Conservation (phyloP, 2,329 filamentous ascomycete species). For the Geosmithia morbida region DNA sequence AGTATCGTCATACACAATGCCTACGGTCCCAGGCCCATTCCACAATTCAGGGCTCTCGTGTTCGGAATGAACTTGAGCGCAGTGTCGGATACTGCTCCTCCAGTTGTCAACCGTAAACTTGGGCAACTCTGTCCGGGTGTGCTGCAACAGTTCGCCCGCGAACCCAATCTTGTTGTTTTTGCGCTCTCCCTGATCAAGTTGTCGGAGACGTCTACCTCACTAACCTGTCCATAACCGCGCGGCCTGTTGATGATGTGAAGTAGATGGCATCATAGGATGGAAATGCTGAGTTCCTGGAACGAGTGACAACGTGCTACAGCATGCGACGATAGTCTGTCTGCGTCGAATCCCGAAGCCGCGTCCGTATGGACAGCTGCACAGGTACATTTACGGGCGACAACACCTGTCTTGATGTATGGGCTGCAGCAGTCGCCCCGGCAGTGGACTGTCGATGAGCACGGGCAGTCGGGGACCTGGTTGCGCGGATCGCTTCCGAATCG, state of each 20-base stretch:
- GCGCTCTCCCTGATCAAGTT: constrained; percentile 7
- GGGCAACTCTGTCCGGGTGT: constrained; percentile 7
- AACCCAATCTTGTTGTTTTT: constrained; percentile 10
- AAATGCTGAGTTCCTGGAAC: not conserved
- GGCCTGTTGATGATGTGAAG: not conserved
- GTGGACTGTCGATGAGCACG: too few relatives aligned
- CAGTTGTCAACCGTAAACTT: constrained; percentile 26
- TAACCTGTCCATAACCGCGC: too few relatives aligned
- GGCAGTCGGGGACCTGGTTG: too few relatives aligned
- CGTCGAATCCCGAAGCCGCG: not conserved
- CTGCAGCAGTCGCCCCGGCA: not conserved
- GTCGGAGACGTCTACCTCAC: constrained; percentile 5
- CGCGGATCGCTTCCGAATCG: too few relatives aligned
- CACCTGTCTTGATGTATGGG: not conserved
- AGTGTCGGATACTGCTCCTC: constrained; percentile 30
- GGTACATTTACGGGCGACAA: not conserved
- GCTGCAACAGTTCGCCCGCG: constrained; percentile 7
- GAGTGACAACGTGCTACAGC: not conserved
- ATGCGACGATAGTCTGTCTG: not conserved
- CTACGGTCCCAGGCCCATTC: constrained; percentile 26
- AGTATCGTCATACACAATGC: constrained; percentile 28
- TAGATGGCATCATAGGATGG: not conserved
- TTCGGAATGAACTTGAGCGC: constrained; percentile 19
- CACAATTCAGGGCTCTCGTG: constrained; percentile 25
- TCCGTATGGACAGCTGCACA: not conserved